These are phyloP conservation scores for Parietichytrium sp. DNA, from an alignment of 108 stramenopile species.

Conservation along the genomic window DNA sequence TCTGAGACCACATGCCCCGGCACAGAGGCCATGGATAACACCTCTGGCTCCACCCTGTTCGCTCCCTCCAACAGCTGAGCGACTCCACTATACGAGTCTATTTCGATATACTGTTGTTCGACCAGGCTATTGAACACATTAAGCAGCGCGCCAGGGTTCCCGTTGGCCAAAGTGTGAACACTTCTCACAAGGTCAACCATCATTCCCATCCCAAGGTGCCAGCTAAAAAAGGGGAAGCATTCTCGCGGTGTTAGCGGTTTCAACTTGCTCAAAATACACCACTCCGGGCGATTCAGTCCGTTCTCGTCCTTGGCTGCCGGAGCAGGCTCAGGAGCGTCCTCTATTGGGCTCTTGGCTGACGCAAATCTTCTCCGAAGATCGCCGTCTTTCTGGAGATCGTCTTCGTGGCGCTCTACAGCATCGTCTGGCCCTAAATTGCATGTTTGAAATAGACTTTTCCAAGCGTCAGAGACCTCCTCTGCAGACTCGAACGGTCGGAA, in stretches of 20 bases:
- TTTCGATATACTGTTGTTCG: background rate
- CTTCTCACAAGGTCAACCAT: background rate
- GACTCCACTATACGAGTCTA: background rate
- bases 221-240: background rate
- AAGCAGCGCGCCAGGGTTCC: background rate
- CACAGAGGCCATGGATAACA: background rate
- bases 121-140: slow-evolving; percentile 25
- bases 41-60: background rate
- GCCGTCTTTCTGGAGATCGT: too few relatives aligned
- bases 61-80: slow-evolving; percentile 14
- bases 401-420: too few relatives aligned
- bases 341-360: background rate
- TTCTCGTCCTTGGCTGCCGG: too few relatives aligned
- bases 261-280: background rate
- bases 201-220: background rate
- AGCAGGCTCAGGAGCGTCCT: background rate
- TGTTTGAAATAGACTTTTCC: too few relatives aligned
- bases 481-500: too few relatives aligned
- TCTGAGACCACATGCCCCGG: slow-evolving; percentile 20
- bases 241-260: background rate
- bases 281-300: too few relatives aligned
- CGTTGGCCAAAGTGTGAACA: background rate
- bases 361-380: too few relatives aligned
- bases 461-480: too few relatives aligned
- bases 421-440: too few relatives aligned